Evolutionary conservation across 805 yeast genomes (phyloP).

Genomic region (Barnettozyma pratensis): DNA sequence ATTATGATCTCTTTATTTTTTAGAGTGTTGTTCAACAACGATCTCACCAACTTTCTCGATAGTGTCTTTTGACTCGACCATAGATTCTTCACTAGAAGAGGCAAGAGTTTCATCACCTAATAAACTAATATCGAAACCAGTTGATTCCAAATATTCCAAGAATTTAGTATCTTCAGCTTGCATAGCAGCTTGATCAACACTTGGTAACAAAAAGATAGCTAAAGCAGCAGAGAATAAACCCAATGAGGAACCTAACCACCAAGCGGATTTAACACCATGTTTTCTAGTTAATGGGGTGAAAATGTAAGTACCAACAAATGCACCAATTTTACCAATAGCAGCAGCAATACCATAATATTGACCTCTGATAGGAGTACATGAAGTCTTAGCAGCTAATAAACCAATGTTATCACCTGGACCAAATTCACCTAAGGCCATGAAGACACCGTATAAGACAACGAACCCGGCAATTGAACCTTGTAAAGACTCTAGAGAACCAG

Average conservation of each 20-base stretch:
- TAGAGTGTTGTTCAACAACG: background rate
- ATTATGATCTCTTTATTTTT: background rate
- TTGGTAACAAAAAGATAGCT: slow-evolving; percentile 69
- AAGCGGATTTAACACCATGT: slow-evolving; percentile 71
- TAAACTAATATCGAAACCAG: slow-evolving; percentile 65
- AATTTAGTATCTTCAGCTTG: slow-evolving; percentile 71
- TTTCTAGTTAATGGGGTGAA: slow-evolving; percentile 74
- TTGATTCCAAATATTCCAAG: slow-evolving; percentile 54
- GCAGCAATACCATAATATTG: slow-evolving; percentile 89
- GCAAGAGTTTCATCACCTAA: slow-evolving; percentile 36
- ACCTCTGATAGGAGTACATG: slow-evolving; percentile 85
- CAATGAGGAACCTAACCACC: slow-evolving; percentile 74
- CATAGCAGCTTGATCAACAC: slow-evolving; percentile 80
- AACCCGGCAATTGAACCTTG: slow-evolving; percentile 66
- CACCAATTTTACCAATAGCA: slow-evolving; percentile 88
- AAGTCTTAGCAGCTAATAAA: slow-evolving; percentile 77
- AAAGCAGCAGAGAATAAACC: slow-evolving; percentile 68
- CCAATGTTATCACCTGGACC: slow-evolving; percentile 95
- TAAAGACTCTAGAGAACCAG: slow-evolving; percentile 57
- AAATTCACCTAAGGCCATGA: slow-evolving; percentile 83
- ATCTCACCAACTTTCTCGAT: background rate
- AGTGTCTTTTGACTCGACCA: background rate
- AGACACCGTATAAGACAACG: slow-evolving; percentile 84
- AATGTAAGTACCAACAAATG: slow-evolving; percentile 83
- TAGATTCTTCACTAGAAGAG: slow-evolving; percentile 2